Conservation (phyloP, 345 rosid genomes). For the Linum lewisii region DNA sequence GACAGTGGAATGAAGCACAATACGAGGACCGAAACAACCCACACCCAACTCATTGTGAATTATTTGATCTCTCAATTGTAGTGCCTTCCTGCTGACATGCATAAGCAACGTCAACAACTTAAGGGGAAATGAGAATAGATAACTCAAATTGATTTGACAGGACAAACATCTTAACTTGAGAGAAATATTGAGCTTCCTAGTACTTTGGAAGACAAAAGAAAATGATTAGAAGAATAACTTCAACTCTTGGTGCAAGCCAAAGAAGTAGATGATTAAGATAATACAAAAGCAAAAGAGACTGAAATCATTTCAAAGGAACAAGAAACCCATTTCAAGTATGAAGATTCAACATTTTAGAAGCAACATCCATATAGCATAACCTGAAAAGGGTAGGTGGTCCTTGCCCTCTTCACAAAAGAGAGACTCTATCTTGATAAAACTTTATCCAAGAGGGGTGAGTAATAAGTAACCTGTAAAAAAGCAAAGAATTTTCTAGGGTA, state of each 20-base stretch:
- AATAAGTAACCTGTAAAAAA: conserved; percentile 8
- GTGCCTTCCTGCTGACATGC: conserved; percentile 13
- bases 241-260: neutral
- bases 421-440: too few species aligned
- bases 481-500: conserved; percentile 11
- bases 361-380: neutral
- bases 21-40: conserved; percentile 24
- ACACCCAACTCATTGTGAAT: conserved; percentile 32
- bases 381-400: neutral
- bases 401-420: too few species aligned
- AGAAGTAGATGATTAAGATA: neutral
- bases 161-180: neutral
- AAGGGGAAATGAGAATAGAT: too few species aligned
- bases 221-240: neutral
- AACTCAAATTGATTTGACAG: neutral
- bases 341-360: neutral
- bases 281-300: neutral
- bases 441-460: neutral
- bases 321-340: neutral
- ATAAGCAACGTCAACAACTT: too few species aligned
- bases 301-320: neutral
- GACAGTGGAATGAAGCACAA: conserved; percentile 26
- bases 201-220: neutral
- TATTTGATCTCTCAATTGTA: neutral
- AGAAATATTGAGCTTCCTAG: neutral